These are phyloP conservation scores for Clarkia xantiana DNA, from an alignment of 345 rosid species.

Conservation along the genomic window DNA sequence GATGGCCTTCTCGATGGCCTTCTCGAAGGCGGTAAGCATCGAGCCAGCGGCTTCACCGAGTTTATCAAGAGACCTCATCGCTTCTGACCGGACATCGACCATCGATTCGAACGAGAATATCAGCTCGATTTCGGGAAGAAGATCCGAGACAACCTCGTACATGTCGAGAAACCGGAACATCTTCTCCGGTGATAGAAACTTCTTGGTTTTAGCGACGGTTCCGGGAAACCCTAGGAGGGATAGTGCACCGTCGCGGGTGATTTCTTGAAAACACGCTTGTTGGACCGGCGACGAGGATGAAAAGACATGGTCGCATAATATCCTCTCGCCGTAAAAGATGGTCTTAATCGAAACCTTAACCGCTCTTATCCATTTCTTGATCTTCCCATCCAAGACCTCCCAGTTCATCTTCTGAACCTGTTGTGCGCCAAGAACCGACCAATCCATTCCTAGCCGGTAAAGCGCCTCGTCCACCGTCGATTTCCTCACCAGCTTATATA, in stretches of 20 bases:
- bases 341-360: slow-evolving; percentile 31
- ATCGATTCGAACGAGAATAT: slow-evolving; percentile 52
- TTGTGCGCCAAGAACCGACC: slow-evolving; percentile 13
- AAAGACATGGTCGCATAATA: slow-evolving; percentile 56
- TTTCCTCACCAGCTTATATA: slow-evolving; percentile 34
- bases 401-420: slow-evolving; percentile 43
- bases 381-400: slow-evolving; percentile 41
- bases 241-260: slow-evolving; percentile 40
- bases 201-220: slow-evolving; percentile 40
- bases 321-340: slow-evolving; percentile 52
- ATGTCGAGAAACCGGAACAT: slow-evolving; percentile 52
- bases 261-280: slow-evolving; percentile 47
- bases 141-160: slow-evolving; percentile 38
- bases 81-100: slow-evolving; percentile 32
- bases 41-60: slow-evolving; percentile 32
- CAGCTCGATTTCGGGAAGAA: slow-evolving; percentile 54
- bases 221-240: slow-evolving; percentile 52
- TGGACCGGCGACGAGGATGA: slow-evolving; percentile 23
- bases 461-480: slow-evolving; percentile 42
- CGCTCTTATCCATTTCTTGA: slow-evolving; percentile 45
- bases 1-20: slow-evolving; percentile 38
- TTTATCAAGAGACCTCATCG: slow-evolving; percentile 35
- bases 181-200: slow-evolving; percentile 38
- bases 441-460: slow-evolving; percentile 33
- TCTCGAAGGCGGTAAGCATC: slow-evolving; percentile 34